Conservation (phyloP, 75 land plant genomes). For the Chamaecyparis obtusa region DNA sequence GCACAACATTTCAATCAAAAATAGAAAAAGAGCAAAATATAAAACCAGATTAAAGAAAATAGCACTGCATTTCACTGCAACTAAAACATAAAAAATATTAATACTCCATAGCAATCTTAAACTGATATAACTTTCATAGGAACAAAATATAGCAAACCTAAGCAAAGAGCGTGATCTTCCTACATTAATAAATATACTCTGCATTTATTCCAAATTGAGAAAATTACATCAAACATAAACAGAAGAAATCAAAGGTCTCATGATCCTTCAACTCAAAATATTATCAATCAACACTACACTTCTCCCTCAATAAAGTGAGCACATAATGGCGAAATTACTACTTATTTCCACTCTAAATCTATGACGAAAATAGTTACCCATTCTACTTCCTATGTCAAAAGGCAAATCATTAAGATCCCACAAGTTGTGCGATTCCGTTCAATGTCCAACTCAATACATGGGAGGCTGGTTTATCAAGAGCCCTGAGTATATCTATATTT, state of each 20-base stretch:
- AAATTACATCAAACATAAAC: background rate
- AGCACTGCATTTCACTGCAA: too few species aligned
- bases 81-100: too few species aligned
- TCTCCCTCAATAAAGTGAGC: background rate
- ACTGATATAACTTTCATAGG: too few species aligned
- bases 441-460: too few species aligned
- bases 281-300: background rate
- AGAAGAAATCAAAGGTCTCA: background rate
- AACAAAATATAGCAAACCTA: background rate
- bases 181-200: background rate
- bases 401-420: background rate
- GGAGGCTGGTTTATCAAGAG: too few species aligned
- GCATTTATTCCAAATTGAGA: background rate
- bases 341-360: background rate
- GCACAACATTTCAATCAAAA: too few species aligned
- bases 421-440: too few species aligned
- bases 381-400: background rate
- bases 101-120: too few species aligned
- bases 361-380: too few species aligned
- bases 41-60: too few species aligned
- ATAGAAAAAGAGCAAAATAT: too few species aligned
- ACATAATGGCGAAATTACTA: background rate
- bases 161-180: background rate
- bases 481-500: too few species aligned
- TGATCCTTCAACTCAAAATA: background rate